Conservation (phyloP, 2,329 filamentous ascomycete species). For the Microthyrium microscopicum region DNA sequence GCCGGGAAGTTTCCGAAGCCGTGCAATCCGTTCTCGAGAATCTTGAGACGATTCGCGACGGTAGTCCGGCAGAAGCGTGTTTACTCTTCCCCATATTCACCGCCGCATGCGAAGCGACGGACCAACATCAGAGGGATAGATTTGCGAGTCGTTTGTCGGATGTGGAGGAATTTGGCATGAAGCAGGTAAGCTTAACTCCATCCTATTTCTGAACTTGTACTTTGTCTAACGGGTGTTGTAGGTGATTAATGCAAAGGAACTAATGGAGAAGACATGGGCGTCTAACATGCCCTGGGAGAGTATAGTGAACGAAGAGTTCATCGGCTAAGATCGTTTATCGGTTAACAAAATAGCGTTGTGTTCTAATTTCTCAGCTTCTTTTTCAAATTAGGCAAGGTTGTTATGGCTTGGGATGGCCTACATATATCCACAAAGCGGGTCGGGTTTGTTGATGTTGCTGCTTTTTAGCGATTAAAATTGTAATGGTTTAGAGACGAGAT, state of each 20-base stretch:
- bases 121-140: constrained; percentile 36
- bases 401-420: no score
- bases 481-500: no score
- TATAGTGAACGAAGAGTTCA: constrained; percentile 49
- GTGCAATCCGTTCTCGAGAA: constrained; percentile 47
- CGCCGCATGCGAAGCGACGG: constrained; percentile 56
- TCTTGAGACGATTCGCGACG: constrained; percentile 44
- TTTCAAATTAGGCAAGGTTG: no score
- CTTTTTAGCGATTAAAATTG: no score
- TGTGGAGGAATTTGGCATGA: constrained; percentile 60
- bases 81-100: constrained; percentile 70
- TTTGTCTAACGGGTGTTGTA: constrained; percentile 13
- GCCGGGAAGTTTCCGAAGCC: constrained; percentile 44
- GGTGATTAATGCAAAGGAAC: constrained; percentile 41
- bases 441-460: no score
- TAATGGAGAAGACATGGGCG: constrained; percentile 56
- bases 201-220: constrained; percentile 1
- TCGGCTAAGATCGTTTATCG: no score
- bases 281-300: constrained; percentile 53
- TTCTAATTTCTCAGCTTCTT: no score
- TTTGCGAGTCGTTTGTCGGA: constrained; percentile 49
- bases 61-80: constrained; percentile 57
- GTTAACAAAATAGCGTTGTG: no score
- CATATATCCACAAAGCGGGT: no score
- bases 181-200: constrained; percentile 40